Base-by-base conservation (phyloP, 1,284 basidiomycete genomes). In the Malassezia nana region DNA sequence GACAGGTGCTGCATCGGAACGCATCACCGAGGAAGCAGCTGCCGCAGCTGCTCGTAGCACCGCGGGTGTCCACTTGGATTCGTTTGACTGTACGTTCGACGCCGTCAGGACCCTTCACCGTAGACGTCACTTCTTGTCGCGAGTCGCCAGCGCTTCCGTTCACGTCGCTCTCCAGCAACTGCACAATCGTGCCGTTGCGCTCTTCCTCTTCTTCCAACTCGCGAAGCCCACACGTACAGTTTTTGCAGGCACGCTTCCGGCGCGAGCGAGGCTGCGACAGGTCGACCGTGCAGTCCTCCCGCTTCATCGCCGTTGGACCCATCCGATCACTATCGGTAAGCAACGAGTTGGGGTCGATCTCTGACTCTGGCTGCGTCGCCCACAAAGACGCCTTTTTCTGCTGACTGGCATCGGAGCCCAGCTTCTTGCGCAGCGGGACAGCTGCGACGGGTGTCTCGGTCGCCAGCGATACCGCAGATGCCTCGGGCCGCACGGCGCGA, bases 11-110 rank as follows among this genome's bases (percentile, higher is more conserved):
- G 76, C 92, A 99, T 64, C 92, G 79, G 78, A 99, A 99, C 1
- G 92, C 94, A 76, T 99, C 92, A 9, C 92, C 94, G 46, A 98
- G 78, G 79, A 89, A 96, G 78, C 92, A 99, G 76, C 81, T 94
- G n/a, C 90, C 91, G 77, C 92, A 98, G 68, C 87, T 90, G 72
- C 87, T 90, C 44, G 90, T 96, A 0, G 69, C 69, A 35, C 71
- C 71, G 45, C 65, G 65, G 22, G 71, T 74, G 31, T 74, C 71
- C 31, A 74, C 71, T 49, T 67, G 65, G 40, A 73, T 62, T 6
- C 66, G 54, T 60, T 71, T 72, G 58, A 74, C 65, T 22, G 62
- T 67, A 50, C 65, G 64, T 30, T 60, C 62, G 33, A 63, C 57
- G 30, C 71, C 71, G 33, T 72, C 65, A 24, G 59, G 57, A 9